Evolutionary conservation across 2,329 filamentous ascomycete species (phyloP).

Genomic region (Fusarium pseudocircinatum): DNA sequence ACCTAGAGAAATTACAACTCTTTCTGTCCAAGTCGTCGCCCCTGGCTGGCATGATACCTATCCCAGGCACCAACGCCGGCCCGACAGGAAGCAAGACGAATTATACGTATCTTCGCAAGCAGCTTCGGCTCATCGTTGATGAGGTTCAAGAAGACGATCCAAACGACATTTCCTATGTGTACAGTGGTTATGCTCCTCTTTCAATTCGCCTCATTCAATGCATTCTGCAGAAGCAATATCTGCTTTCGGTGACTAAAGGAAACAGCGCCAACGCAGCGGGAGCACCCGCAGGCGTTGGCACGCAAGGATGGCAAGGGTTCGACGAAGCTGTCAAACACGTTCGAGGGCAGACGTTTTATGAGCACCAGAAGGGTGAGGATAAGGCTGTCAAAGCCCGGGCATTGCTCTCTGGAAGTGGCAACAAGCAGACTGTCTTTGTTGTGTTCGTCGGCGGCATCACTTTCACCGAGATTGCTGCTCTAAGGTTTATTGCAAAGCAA

Average conservation of each 20-base stretch:
- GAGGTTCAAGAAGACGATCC: slow-evolving; percentile 96
- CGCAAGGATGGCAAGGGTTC: slow-evolving; percentile 91
- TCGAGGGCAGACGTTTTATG: slow-evolving; percentile 88
- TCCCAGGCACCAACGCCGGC: slow-evolving; percentile 65
- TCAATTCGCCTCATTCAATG: slow-evolving; percentile 92
- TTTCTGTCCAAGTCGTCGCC: slow-evolving; percentile 81
- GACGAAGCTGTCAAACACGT: slow-evolving; percentile 92
- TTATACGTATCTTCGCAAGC: slow-evolving; percentile 87
- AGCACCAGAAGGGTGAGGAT: slow-evolving; percentile 90
- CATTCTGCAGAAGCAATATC: slow-evolving; percentile 87
- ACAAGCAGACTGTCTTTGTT: slow-evolving; percentile 89
- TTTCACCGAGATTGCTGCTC: slow-evolving; percentile 92
- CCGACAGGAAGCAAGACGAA: slow-evolving; percentile 80
- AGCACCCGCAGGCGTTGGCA: slow-evolving; percentile 61
- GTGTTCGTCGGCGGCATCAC: slow-evolving; percentile 98
- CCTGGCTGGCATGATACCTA: slow-evolving; percentile 82
- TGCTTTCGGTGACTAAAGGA: slow-evolving; percentile 76
- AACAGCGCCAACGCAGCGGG: slow-evolving; percentile 53
- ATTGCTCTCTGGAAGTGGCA: slow-evolving; percentile 80
- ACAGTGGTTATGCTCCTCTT: slow-evolving; percentile 94
- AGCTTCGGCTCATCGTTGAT: slow-evolving; percentile 88
- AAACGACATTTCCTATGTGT: slow-evolving; percentile 96
- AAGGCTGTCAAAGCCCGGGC: slow-evolving; percentile 89
- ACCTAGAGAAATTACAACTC: slow-evolving; percentile 88
- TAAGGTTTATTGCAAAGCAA: slow-evolving; percentile 88